phyloP scores from a whole-genome alignment of 768 basidiomycete genomes.

The Tulasnella sp. region DNA sequence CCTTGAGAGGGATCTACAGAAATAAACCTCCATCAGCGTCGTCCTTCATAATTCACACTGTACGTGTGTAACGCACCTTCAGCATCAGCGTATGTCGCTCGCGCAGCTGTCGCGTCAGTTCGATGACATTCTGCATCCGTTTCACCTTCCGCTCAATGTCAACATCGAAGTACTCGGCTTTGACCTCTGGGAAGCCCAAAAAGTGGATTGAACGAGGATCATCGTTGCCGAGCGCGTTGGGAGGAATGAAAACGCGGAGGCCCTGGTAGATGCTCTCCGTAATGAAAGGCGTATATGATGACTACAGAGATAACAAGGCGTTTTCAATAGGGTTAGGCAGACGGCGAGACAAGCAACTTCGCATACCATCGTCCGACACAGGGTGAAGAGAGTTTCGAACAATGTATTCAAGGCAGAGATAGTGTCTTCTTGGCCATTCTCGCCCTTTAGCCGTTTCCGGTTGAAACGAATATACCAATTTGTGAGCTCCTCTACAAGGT shows the following conservation, averaged over 20 bases:
- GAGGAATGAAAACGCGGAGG: constrained; percentile 73
- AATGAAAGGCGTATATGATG: constrained; percentile 96
- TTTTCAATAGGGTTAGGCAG: not conserved
- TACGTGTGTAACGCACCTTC: constrained; percentile 49
- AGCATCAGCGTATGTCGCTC: constrained; percentile 77
- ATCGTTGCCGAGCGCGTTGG: constrained; percentile 45
- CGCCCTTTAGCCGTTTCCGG: constrained; percentile 87
- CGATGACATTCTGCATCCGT: constrained; percentile 91
- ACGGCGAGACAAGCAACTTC: constrained; percentile 9
- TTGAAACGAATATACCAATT: constrained; percentile 99
- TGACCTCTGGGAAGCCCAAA: constrained; percentile 83
- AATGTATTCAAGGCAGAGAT: constrained; percentile 82
- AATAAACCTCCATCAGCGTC: not conserved
- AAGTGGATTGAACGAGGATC: constrained; percentile 94
- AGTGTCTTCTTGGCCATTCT: constrained; percentile 83
- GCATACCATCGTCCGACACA: constrained; percentile 88
- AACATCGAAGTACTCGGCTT: constrained; percentile 88
- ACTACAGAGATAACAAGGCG: constrained; percentile 36
- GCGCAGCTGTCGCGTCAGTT: constrained; percentile 77
- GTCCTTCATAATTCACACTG: not conserved
- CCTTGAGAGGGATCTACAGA: constrained; percentile 74
- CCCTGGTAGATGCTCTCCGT: constrained; percentile 95
- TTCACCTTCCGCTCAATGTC: constrained; percentile 90
- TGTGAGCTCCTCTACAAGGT: constrained; percentile 89
- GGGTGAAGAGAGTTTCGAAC: constrained; percentile 87